Percentiles rank a stretch among this genome's conserved stretches.
phyloP scores from a whole-genome alignment of 495 filamentous ascomycete genomes.

The Penicillium dipodomyicola region DNA sequence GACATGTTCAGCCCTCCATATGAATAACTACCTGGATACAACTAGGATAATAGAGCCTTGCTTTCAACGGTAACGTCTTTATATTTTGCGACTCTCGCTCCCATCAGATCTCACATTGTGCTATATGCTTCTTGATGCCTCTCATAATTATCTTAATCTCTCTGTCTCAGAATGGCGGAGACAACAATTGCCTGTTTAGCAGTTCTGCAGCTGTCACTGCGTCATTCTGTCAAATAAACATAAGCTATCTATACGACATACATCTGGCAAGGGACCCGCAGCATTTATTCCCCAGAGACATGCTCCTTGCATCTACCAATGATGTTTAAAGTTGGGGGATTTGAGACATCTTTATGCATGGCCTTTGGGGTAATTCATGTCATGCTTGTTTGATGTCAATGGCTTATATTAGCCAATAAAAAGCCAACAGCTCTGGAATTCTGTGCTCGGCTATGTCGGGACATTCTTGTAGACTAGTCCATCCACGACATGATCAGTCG shows the following conservation, averaged over 20 bases:
- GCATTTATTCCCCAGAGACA: slow-evolving; percentile 1
- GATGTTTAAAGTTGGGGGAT: slow-evolving; percentile 1
- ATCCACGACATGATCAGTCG: slow-evolving; percentile 9
- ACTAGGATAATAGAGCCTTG: background rate
- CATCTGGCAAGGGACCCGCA: background rate
- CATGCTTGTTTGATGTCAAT: background rate
- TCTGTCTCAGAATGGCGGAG: too few relatives aligned
- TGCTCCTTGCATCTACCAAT: background rate
- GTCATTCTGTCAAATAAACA: too few relatives aligned
- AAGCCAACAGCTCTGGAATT: background rate
- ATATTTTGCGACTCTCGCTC: background rate
- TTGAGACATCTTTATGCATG: slow-evolving; percentile 3
- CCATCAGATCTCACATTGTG: background rate
- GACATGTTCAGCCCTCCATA: slow-evolving; percentile 1
- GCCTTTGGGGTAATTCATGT: background rate
- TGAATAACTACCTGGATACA: background rate
- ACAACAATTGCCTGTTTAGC: too few relatives aligned
- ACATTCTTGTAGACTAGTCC: background rate
- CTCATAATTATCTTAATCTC: background rate
- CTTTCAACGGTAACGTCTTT: background rate
- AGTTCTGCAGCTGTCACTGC: too few relatives aligned
- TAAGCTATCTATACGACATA: background rate
- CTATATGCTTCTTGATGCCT: background rate
- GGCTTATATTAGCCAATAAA: background rate
- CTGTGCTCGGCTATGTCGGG: slow-evolving; percentile 8